phyloP scores from a whole-genome alignment of 768 basidiomycete species.

The Hypsizygus marmoreus region DNA sequence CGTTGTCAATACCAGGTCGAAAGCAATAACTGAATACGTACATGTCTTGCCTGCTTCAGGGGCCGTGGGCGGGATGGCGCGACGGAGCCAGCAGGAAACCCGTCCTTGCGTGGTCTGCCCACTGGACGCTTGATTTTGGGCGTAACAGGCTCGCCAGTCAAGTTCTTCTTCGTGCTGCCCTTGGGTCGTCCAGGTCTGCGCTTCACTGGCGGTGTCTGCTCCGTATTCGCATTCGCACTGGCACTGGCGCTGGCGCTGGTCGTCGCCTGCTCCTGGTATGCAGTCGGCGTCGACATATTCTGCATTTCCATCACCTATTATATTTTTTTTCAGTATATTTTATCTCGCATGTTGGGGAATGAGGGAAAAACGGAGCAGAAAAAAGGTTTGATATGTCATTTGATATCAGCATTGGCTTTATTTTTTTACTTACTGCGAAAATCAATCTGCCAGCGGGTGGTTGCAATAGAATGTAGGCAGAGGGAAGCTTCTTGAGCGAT shows the following conservation, averaged over 20 bases:
- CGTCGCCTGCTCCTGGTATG: conserved; percentile 11
- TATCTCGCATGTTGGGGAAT: neutral
- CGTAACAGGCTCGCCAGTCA: conserved; percentile 34
- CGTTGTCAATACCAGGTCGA: neutral
- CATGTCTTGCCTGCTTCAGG: conserved; percentile 15
- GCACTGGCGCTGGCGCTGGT: neutral
- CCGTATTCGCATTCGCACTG: too few relatives aligned
- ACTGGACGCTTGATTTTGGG: conserved; percentile 77
- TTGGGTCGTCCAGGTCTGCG: conserved; percentile 78
- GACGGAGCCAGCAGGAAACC: conserved; percentile 75
- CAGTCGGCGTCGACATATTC: conserved; percentile 16
- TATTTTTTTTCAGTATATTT: conserved; percentile 10
- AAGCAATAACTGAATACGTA: neutral
- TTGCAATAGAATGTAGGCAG: too few relatives aligned
- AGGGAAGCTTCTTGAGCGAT: too few relatives aligned
- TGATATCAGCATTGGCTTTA: too few relatives aligned
- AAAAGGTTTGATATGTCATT: too few relatives aligned
- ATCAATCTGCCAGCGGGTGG: too few relatives aligned
- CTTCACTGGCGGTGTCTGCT: conserved; percentile 35
- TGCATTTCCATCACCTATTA: conserved; percentile 16
- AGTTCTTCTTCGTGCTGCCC: conserved; percentile 74
- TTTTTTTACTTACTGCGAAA: too few relatives aligned
- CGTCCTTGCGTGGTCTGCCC: conserved; percentile 80
- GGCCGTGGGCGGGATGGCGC: conserved; percentile 37
- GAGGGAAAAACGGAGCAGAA: too few relatives aligned